A percentile compares a stretch with the other conserved stretches of the same genome.
These are phyloP conservation scores for Vigna unguiculata DNA, from an alignment of 306 rosid species.

Conservation along the genomic window DNA sequence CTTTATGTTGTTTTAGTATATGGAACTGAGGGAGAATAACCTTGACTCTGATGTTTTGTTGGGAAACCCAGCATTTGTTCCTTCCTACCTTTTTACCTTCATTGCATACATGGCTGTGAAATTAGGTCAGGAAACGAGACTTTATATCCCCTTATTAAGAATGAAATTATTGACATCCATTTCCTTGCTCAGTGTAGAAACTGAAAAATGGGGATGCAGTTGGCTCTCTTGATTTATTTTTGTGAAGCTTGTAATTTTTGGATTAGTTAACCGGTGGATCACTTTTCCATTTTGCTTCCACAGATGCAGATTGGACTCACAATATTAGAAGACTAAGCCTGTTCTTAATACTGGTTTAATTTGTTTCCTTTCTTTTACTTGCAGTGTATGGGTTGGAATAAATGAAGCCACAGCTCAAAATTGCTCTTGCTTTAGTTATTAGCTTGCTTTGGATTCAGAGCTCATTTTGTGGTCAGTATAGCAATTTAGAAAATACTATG, in stretches of 20 bases:
- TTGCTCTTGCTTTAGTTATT: conserved; percentile 59
- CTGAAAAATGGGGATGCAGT: conserved; percentile 20
- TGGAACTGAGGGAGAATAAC: conserved; percentile 37
- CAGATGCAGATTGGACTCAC: conserved; percentile 33
- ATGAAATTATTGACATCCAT: conserved; percentile 24
- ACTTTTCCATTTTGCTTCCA: conserved; percentile 33
- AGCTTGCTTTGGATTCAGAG: conserved; percentile 65
- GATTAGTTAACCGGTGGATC: conserved; percentile 23
- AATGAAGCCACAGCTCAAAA: conserved; percentile 67
- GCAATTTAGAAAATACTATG: background rate
- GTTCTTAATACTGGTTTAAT: conserved; percentile 46
- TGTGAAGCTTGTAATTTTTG: conserved; percentile 14
- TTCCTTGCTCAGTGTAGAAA: conserved; percentile 39
- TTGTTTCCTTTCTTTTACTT: conserved; percentile 38
- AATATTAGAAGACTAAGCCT: conserved; percentile 45
- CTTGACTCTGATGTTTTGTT: conserved; percentile 57
- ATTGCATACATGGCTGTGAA: conserved; percentile 15
- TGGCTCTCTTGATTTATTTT: conserved; percentile 31
- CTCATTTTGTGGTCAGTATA: conserved; percentile 72
- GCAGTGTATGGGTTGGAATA: conserved; percentile 56
- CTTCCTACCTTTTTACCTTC: conserved; percentile 47
- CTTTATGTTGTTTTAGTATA: conserved; percentile 35
- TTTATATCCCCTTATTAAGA: conserved; percentile 16
- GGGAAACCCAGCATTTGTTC: conserved; percentile 57
- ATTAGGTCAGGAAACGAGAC: conserved; percentile 31